These are phyloP conservation scores for Nakazawaea wickerhamii DNA, from an alignment of 805 yeast genomes.

Conservation along the genomic window DNA sequence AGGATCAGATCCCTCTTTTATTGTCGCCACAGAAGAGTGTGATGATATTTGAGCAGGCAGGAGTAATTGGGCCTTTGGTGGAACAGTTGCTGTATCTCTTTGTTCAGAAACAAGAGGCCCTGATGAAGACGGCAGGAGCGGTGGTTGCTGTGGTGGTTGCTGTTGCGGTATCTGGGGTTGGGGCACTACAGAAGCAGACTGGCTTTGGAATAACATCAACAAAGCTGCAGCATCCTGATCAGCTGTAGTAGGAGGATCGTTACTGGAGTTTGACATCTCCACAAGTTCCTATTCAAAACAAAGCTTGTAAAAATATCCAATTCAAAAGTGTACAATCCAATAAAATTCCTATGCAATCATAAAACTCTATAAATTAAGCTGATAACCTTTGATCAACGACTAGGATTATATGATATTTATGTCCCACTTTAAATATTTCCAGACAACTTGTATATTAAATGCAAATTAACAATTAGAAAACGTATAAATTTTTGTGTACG, in stretches of 20 bases:
- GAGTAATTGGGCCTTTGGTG: no score
- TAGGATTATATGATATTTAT: no score
- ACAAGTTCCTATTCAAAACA: no score
- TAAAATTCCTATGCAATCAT: no score
- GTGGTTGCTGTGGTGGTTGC: slow-evolving; percentile 2
- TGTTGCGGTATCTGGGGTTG: slow-evolving; percentile 2
- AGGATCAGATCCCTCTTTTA: not conserved
- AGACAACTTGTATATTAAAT: no score
- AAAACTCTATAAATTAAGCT: no score
- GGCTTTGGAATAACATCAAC: slow-evolving; percentile 32
- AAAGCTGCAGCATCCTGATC: slow-evolving; percentile 35
- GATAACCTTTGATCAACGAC: no score
- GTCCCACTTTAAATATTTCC: not conserved
- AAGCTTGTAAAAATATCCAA: no score
- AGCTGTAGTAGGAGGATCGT: slow-evolving; percentile 1
- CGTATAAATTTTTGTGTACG: not conserved
- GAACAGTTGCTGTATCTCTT: no score
- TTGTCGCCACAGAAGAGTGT: not conserved
- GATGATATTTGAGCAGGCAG: not conserved
- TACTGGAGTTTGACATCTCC: slow-evolving; percentile 1
- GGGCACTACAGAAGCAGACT: slow-evolving; percentile 15
- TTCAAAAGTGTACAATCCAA: not conserved
- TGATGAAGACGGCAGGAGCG: not conserved
- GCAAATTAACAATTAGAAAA: no score
- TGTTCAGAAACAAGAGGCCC: no score